A percentile compares a stretch with the other conserved stretches of the same genome.
Conservation (phyloP, 768 basidiomycete species). For the Mycena haematopus region DNA sequence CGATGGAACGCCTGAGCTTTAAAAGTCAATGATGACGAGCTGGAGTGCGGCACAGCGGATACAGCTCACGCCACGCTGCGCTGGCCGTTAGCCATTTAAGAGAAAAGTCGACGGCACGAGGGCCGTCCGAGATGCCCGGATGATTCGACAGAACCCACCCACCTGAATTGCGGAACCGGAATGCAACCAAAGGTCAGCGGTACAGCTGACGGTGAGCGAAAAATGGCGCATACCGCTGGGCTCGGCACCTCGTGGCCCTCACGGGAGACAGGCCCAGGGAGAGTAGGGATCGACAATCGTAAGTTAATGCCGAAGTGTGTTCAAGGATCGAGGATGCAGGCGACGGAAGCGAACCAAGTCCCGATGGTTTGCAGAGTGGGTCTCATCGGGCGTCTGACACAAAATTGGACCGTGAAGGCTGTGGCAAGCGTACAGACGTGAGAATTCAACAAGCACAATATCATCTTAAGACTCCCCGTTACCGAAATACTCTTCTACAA, state of each 20-base stretch:
- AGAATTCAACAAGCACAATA: slow-evolving; percentile 1
- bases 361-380: slow-evolving; percentile 15
- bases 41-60: background rate
- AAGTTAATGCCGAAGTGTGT: slow-evolving; percentile 9
- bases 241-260: slow-evolving; percentile 15
- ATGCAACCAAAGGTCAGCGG: background rate
- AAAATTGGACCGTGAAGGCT: slow-evolving; percentile 1
- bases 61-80: background rate
- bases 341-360: slow-evolving; percentile 10
- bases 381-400: slow-evolving; percentile 13
- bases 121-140: slow-evolving; percentile 3
- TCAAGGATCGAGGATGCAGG: background rate
- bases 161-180: background rate
- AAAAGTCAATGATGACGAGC: slow-evolving; percentile 7
- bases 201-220: background rate
- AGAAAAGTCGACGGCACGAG: background rate
- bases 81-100: background rate
- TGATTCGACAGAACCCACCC: background rate
- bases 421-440: slow-evolving; percentile 5
- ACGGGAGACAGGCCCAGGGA: background rate
- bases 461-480: slow-evolving; percentile 37
- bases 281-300: slow-evolving; percentile 10
- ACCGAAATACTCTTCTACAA: slow-evolving; percentile 78
- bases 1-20: slow-evolving; percentile 1
- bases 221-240: slow-evolving; percentile 11